Base-by-base conservation (phyloP, 75 land plant species). In the Adiantum capillusveneris region DNA sequence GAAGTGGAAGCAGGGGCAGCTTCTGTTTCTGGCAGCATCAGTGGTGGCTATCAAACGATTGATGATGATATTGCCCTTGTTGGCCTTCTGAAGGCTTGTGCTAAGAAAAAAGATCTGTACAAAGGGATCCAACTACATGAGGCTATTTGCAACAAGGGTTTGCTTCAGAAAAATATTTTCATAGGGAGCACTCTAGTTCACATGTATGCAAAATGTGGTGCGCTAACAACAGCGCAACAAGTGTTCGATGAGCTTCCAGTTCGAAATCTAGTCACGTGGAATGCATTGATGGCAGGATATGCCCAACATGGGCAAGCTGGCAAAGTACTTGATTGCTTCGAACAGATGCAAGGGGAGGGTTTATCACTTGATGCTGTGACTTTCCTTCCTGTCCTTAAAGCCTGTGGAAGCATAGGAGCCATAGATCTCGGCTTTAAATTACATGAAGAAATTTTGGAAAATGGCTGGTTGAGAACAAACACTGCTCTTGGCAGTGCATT, bases 201-300 rank as follows among this genome's bases (percentile, higher is more conserved):
- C 2, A 51, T 62, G 65, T 62, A 62, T 51, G 58, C 37, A 12
- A 54, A 62, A 51, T 62, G 60, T 62, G 65, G 65, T 2, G 30
- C 17, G 21, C 28, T 51, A 19, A 6, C 2, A 21, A 44, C 18
- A 14, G 65, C 65, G 1, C 31, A 28, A 26, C 21, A 62, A 16
- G 2, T 52, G 19, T 62, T 62, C 28, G 31, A 62, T 18, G 31
- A 51, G 55, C 9, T 62, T 18, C 31, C 59, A 9, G 14, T 50
- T 25, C 65, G 22, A 27, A 19, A 49, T 1, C 9, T 16, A 18
- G 56, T 53, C 0, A 19, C 65, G 12, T 62, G 65, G 65, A 62
- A 62, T 22, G 60, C 65, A n/a, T 17, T 62, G 31, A 62, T 51
- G 22, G 20, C 56, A 19, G 58, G 59, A 0, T 51, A 52, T 52